phyloP scores from a whole-genome alignment of 2,329 filamentous ascomycete genomes.

The Trichoderma sp. region DNA sequence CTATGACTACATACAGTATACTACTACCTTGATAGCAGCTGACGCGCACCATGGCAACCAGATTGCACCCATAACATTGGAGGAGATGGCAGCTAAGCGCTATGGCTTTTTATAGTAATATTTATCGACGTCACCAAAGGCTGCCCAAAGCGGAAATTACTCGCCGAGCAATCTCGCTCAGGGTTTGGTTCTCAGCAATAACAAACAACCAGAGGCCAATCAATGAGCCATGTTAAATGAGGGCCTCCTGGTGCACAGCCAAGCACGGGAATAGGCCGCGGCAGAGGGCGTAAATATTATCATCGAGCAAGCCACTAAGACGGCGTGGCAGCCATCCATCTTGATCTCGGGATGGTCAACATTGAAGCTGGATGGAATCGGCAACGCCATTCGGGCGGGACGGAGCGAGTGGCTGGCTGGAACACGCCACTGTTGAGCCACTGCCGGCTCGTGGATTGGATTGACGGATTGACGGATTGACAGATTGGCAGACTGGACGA shows the following conservation, averaged over 20 bases:
- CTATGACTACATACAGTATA: too few species aligned
- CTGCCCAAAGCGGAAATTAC: conserved; percentile 11
- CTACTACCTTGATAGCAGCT: background rate
- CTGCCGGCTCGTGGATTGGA: background rate
- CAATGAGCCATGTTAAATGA: background rate
- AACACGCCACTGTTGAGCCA: conserved; percentile 17
- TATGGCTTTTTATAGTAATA: conserved; percentile 7
- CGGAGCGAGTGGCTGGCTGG: conserved; percentile 5
- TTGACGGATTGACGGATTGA: background rate
- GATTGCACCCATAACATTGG: background rate
- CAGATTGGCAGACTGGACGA: background rate
- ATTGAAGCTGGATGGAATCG: background rate
- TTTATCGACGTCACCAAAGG: conserved; percentile 14
- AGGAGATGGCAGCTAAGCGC: conserved; percentile 3
- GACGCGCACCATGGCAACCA: conserved; percentile 16
- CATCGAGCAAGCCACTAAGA: background rate
- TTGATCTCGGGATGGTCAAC: background rate
- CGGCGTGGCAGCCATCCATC: background rate
- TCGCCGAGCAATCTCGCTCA: conserved; percentile 9
- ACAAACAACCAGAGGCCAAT: background rate
- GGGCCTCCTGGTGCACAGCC: background rate
- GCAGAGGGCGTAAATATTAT: background rate
- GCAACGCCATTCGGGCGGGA: background rate
- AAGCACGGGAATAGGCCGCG: background rate
- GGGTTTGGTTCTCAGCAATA: conserved; percentile 6